A percentile compares a stretch with the other conserved stretches of the same genome.
These are phyloP conservation scores for Vitis rupestris DNA, from an alignment of 164 flowering plant species.

Conservation along the genomic window DNA sequence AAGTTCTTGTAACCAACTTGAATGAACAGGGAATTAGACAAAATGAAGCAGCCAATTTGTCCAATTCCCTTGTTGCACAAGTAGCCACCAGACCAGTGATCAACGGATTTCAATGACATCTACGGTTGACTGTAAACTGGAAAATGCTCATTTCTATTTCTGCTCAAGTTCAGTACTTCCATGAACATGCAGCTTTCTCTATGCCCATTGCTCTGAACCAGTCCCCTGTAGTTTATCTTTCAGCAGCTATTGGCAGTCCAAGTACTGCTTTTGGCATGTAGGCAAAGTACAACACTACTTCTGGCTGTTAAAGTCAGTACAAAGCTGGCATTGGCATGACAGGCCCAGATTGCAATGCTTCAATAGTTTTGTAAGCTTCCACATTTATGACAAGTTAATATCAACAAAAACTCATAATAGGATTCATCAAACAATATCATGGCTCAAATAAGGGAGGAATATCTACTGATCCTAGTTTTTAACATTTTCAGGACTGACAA, in stretches of 20 bases:
- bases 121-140: neutral
- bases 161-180: neutral
- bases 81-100: too few relatives aligned
- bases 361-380: conserved; percentile 15
- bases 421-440: too few relatives aligned
- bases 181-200: conserved; percentile 1
- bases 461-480: too few relatives aligned
- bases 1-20: too few relatives aligned
- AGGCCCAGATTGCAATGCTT: neutral
- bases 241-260: conserved; percentile 6
- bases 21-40: too few relatives aligned
- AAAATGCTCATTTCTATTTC: conserved; percentile 1
- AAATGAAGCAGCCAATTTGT: too few relatives aligned
- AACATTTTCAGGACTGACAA: conserved; percentile 7
- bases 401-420: neutral
- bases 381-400: neutral
- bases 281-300: conserved; percentile 1
- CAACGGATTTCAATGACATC: too few relatives aligned
- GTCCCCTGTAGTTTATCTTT: conserved; percentile 9
- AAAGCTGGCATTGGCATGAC: conserved; percentile 10
- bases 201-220: conserved; percentile 1
- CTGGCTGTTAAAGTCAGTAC: neutral
- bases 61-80: neutral
- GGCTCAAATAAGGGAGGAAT: neutral
- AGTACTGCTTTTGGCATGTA: conserved; percentile 6